Evolutionary conservation across 1,284 basidiomycete species (phyloP).

Genomic region (Cutaneotrichosporon cutaneum): DNA sequence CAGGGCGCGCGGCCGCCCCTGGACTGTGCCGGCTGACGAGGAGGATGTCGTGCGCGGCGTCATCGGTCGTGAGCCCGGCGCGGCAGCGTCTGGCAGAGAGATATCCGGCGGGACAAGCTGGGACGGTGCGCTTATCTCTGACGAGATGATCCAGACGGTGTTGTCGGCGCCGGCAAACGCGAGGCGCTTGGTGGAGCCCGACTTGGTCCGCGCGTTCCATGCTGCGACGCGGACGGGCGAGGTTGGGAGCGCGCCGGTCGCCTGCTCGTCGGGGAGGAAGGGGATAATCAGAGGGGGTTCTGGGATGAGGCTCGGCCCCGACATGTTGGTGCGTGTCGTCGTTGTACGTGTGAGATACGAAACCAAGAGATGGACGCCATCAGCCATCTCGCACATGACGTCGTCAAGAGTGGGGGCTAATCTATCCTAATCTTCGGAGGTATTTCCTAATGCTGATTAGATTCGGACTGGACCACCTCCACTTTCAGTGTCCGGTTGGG

Average conservation of each 20-base stretch:
- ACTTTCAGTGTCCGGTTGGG: background rate
- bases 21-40: conserved; percentile 22
- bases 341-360: background rate
- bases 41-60: conserved; percentile 26
- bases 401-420: background rate
- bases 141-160: conserved; percentile 40
- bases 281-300: conserved; percentile 31
- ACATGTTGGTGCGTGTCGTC: conserved; percentile 5
- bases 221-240: conserved; percentile 36
- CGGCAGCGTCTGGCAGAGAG: conserved; percentile 5
- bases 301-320: background rate
- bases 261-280: conserved; percentile 31
- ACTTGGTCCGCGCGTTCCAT: conserved; percentile 29
- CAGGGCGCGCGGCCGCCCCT: conserved; percentile 27
- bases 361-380: background rate
- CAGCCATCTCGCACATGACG: background rate
- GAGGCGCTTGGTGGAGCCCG: conserved; percentile 30
- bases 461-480: background rate
- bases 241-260: conserved; percentile 28
- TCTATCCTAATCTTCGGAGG: background rate
- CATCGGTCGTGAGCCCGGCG: conserved; percentile 15
- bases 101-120: conserved; percentile 7
- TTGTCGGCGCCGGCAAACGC: conserved; percentile 41
- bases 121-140: background rate
- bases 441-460: background rate